Evolutionary conservation across 2,329 filamentous ascomycete genomes (phyloP), one percentile per base, ranked within the genome.

Genomic region (Elsinoe fawcettii): DNA sequence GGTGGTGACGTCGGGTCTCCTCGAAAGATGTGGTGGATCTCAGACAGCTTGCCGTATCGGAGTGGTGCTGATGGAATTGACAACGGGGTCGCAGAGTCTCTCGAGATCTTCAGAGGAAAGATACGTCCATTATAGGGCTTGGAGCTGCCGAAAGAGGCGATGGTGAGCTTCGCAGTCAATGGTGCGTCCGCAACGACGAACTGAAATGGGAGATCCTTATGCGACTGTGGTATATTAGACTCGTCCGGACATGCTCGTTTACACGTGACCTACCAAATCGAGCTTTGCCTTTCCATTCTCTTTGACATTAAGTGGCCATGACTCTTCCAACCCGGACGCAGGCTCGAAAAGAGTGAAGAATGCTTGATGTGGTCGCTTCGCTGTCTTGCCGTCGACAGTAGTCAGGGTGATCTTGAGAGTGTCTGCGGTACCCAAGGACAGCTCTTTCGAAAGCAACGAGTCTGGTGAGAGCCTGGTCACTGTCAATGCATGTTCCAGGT

Each of bases 21-120:
- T 62, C 83, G 84, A 83, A 97, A 99, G 66, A 87, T 88, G 76
- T 99, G 93, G 75, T 89, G 82, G 69, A 99, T 96, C 73, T 95
- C 87, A 8, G 83, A 76, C 63, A 85, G 82, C 75, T 89, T 88
- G 69, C 87, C 87, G 73, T 96, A 97, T 73, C 92, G 86, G 63
- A 91, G 73, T 8, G 88, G 84, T 64, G 82, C 77, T 65, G 88
- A 80, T 66, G 84, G 81, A 57, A 78, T 73, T 18, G 83, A 77
- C 14, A 82, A 69, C 1, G 87, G 78, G 2, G 77, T 73, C 65
- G 79, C 81, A 54, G 84, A 70, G 67, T 92, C 86, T 57, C 77
- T 77, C 61, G 80, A 74, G 56, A 96, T 72, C 47, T 81, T 74
- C 25, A 96, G 74, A 63, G 88, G 79, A 75, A 97, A 97, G 32